Evolutionary conservation across 2,329 filamentous ascomycete species (phyloP).

Genomic region (Claviceps fusiformis): DNA sequence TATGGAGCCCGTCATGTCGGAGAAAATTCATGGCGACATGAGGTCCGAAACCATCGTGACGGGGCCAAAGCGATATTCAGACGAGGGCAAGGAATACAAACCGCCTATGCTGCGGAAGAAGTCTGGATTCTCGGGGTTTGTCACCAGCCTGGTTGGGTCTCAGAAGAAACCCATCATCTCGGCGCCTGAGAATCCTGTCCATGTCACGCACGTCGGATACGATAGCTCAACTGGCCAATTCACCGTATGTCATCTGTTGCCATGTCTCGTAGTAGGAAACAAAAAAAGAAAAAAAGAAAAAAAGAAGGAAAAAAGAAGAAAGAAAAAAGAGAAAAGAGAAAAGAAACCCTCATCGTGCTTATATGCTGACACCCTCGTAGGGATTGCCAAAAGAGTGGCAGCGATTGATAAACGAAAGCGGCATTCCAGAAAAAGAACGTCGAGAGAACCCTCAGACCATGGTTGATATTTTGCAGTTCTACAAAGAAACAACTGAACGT

Average conservation of each 20-base stretch:
- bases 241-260: conserved; percentile 43
- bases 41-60: conserved; percentile 28
- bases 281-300: background rate
- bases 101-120: conserved; percentile 60
- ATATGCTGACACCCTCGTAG: conserved; percentile 30
- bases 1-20: conserved; percentile 25
- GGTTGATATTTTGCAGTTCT: conserved; percentile 90
- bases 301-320: background rate
- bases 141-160: conserved; percentile 71
- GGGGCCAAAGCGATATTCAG: conserved; percentile 61
- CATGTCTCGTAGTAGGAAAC: no score
- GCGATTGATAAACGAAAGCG: conserved; percentile 84
- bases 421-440: conserved; percentile 90
- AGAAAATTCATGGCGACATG: conserved; percentile 21
- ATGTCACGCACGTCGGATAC: conserved; percentile 95
- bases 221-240: conserved; percentile 94
- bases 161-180: conserved; percentile 89
- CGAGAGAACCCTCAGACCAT: conserved; percentile 92
- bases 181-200: conserved; percentile 93
- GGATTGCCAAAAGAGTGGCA: conserved; percentile 98
- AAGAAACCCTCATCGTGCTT: background rate
- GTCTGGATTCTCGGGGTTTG: conserved; percentile 75
- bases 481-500: conserved; percentile 80
- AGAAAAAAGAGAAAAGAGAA: background rate
- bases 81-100: conserved; percentile 56